phyloP scores from a whole-genome alignment of 371 early-diverging fungal species.

The Parasitella parasitica region DNA sequence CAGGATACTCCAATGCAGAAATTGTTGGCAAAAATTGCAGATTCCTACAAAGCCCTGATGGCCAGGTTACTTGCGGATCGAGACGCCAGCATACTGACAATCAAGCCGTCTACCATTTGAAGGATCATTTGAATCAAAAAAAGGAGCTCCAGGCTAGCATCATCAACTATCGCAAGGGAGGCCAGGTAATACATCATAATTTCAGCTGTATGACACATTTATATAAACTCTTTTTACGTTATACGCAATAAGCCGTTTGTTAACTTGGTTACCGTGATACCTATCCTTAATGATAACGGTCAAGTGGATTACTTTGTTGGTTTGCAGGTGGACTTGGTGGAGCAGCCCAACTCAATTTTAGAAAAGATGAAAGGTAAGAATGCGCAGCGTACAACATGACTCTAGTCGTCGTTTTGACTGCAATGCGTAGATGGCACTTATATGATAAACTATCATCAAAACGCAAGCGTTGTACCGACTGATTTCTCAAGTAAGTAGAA shows the following conservation, averaged over 20 bases:
- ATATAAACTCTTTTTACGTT: no score
- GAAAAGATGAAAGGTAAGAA: constrained; percentile 42
- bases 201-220: background rate
- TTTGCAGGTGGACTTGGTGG: constrained; percentile 63
- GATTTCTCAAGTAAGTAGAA: background rate
- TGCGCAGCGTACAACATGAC: no score
- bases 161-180: constrained; percentile 66
- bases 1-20: constrained; percentile 56
- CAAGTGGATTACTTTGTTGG: constrained; percentile 64
- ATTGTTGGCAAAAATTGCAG: constrained; percentile 68
- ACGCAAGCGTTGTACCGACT: background rate
- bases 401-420: no score
- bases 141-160: constrained; percentile 63
- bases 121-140: constrained; percentile 34
- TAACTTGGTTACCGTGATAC: constrained; percentile 66
- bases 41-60: constrained; percentile 60
- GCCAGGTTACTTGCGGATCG: constrained; percentile 47
- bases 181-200: constrained; percentile 30
- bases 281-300: constrained; percentile 34
- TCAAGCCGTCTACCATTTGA: constrained; percentile 51
- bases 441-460: constrained; percentile 27
- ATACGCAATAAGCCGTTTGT: constrained; percentile 55
- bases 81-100: constrained; percentile 57
- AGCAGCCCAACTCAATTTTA: constrained; percentile 62
- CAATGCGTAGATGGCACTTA: constrained; percentile 30